Conservation (phyloP, 2,329 filamentous ascomycete genomes). For the Cladophialophora bantiana region DNA sequence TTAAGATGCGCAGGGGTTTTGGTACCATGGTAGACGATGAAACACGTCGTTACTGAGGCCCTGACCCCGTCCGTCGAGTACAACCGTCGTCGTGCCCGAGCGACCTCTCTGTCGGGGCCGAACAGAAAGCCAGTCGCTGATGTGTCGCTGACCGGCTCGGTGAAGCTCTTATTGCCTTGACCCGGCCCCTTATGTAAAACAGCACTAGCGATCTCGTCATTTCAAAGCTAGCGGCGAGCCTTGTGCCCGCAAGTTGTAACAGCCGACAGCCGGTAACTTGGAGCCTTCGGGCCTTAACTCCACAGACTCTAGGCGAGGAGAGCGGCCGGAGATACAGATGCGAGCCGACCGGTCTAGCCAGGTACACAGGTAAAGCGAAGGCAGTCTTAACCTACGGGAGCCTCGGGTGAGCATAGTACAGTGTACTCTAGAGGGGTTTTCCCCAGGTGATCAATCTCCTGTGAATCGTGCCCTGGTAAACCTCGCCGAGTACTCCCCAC, state of each 20-base stretch:
- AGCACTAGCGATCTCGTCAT: no score
- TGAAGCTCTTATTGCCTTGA: no score
- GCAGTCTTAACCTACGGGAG: no score
- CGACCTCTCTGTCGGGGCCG: not conserved
- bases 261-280: not conserved
- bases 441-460: no score
- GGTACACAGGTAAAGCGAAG: not conserved
- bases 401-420: no score
- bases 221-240: no score
- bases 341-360: not conserved
- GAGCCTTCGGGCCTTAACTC: not conserved
- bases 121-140: not conserved
- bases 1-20: no score
- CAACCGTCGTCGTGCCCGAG: not conserved
- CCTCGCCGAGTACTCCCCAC: no score
- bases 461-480: no score
- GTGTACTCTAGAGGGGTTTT: no score
- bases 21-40: not conserved
- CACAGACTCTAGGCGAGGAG: not conserved
- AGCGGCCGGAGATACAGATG: not conserved
- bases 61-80: not conserved
- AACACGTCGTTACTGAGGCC: not conserved
- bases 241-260: not conserved
- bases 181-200: no score
- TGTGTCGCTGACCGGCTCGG: no score